phyloP scores from a whole-genome alignment of 805 yeast genomes.

The Candida gorgasii region DNA sequence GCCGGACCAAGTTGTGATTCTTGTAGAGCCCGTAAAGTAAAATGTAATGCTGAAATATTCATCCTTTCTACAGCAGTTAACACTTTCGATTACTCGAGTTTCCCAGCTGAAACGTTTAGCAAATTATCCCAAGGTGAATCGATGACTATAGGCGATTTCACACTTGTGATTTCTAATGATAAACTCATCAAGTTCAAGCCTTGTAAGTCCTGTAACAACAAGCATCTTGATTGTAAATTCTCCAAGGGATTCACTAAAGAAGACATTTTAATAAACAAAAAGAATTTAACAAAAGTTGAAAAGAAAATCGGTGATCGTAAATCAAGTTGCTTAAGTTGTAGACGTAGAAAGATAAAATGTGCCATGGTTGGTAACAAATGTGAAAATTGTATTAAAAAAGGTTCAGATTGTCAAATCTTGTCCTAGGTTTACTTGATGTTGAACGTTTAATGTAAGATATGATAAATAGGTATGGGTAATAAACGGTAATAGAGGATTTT shows the following conservation, averaged over 20 bases:
- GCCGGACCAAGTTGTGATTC: conserved; percentile 75
- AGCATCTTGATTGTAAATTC: conserved; percentile 50
- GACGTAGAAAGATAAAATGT: conserved; percentile 47
- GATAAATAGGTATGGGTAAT: conserved; percentile 7
- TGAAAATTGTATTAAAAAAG: conserved; percentile 43
- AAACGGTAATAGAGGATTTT: conserved; percentile 2
- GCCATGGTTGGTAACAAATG: conserved; percentile 36
- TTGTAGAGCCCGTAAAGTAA: conserved; percentile 68
- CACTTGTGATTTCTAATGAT: conserved; percentile 21
- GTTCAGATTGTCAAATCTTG: conserved; percentile 30
- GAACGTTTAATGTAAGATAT: not conserved
- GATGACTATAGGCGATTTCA: conserved; percentile 12
- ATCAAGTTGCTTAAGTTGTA: conserved; percentile 40
- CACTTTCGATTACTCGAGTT: conserved; percentile 8
- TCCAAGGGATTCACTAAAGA: conserved; percentile 68
- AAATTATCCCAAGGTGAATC: conserved; percentile 8
- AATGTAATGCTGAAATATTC: conserved; percentile 67
- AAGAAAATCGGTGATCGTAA: conserved; percentile 26
- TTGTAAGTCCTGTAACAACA: conserved; percentile 56
- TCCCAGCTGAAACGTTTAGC: conserved; percentile 7
- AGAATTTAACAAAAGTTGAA: conserved; percentile 13
- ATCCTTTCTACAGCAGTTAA: conserved; percentile 25
- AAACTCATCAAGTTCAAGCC: conserved; percentile 51
- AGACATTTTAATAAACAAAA: conserved; percentile 46
- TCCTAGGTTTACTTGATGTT: too few species aligned